These are phyloP conservation scores for Taphrina flavorubra DNA, from an alignment of 1,139 yeast genomes.

Conservation along the genomic window DNA sequence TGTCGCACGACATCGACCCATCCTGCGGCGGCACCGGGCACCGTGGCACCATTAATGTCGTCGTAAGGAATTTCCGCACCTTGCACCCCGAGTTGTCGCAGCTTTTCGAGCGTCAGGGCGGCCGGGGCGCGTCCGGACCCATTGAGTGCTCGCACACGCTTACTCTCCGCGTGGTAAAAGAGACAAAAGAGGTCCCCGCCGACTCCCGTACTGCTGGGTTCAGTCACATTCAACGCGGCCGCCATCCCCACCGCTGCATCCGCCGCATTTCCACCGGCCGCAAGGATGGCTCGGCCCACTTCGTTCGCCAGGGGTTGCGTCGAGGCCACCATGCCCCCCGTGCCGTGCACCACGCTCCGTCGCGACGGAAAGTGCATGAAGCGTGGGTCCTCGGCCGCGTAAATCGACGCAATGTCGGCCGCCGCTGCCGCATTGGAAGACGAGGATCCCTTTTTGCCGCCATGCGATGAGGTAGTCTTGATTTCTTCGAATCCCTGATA, in stretches of 20 bases:
- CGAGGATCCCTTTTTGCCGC: not conserved
- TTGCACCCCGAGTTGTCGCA: constrained; percentile 55
- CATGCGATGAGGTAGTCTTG: not conserved
- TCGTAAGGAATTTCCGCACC: constrained; percentile 56
- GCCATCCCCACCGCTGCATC: constrained; percentile 77
- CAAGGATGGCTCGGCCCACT: constrained; percentile 71
- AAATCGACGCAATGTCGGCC: constrained; percentile 34
- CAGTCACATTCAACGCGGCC: constrained; percentile 73
- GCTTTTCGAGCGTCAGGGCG: constrained; percentile 59
- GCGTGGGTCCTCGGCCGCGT: constrained; percentile 37
- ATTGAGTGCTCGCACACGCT: constrained; percentile 68
- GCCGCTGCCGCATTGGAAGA: not conserved
- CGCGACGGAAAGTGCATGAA: constrained; percentile 59
- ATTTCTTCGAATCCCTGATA: constrained; percentile 31
- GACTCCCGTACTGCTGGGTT: constrained; percentile 78
- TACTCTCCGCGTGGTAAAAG: constrained; percentile 60
- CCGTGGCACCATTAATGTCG: constrained; percentile 68
- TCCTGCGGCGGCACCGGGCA: constrained; percentile 80
- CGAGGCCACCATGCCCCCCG: constrained; percentile 75
- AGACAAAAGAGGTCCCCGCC: constrained; percentile 84
- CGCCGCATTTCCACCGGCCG: constrained; percentile 79
- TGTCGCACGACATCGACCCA: constrained; percentile 70
- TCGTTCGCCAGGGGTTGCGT: constrained; percentile 79
- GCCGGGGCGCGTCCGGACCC: constrained; percentile 78
- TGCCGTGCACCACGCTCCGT: constrained; percentile 77